Base-by-base conservation (phyloP, 768 basidiomycete species). In the Termitomyces sp. region DNA sequence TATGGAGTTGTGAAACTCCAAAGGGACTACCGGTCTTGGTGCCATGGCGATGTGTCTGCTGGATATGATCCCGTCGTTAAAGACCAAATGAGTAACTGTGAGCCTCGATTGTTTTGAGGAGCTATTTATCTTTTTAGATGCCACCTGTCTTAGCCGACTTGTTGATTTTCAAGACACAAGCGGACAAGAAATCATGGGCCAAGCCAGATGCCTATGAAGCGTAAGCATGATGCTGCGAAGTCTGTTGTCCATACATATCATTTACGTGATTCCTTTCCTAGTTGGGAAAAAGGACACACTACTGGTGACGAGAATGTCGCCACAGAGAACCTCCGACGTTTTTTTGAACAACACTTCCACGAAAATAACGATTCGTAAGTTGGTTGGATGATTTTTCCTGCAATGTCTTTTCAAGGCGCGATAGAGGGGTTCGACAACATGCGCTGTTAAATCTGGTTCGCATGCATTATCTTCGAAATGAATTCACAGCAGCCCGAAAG, bases 261-360 rank as follows among this genome's bases (percentile, higher is more conserved):
- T 16, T 18, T 58, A 16, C 62, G n/a, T 53, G 31, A 42, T 54
- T 31, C 54, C 27, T 20, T 31, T 20, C 30, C 39, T 30, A 93
- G 91, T 6, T 93, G 83, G 80, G 84, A 91, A 67, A 81, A 81
- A 57, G 83, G 81, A 7, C 67, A 79, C n/a, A 76, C 79, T 13
- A 79, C 81, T 6, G 89, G 88, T 0, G 91, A 93, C 69, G 85
- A 86, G 61, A 83, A 83, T 47, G 63, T 80, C 9, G 90, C 89
- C 0, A 78, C 82, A 2, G 90, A 91, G 63, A 87, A 84, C 63
- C 72, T 94, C 41, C 81, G 91, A 36, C 75, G 82, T 54, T 94
- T 89, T 69, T 94, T 93, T 63, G 91, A 93, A 68, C 92, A 93
- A 60, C 87, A 84, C 66, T 94, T 94, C 66, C 87, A 92, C 61